phyloP scores from a whole-genome alignment of 257 asterid genomes.

The Solanum sejunctum region DNA sequence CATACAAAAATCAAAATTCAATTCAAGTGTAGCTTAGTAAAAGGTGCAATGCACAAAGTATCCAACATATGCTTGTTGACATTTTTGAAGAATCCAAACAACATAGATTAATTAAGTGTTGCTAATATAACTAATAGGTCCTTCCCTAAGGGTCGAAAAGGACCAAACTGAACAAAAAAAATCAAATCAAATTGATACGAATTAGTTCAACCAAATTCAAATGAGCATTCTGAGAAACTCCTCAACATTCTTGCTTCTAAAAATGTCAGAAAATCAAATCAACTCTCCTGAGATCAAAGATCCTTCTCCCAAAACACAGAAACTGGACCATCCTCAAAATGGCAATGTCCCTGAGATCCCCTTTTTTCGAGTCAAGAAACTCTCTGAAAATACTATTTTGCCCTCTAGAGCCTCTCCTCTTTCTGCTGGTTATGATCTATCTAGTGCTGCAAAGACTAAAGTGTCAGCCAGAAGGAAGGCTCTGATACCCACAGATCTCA shows the following conservation, averaged over 20 bases:
- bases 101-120: too few relatives aligned
- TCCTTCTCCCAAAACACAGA: neutral
- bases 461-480: conserved; percentile 84
- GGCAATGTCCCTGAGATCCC: neutral
- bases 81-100: too few relatives aligned
- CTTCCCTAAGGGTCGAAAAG: too few relatives aligned
- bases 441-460: conserved; percentile 48
- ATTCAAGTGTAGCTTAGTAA: too few relatives aligned
- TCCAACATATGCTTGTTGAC: too few relatives aligned
- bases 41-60: too few relatives aligned
- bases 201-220: too few relatives aligned
- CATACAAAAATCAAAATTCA: too few relatives aligned
- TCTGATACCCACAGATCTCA: conserved; percentile 66
- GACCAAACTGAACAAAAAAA: too few relatives aligned
- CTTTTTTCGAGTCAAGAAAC: conserved; percentile 23
- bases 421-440: conserved; percentile 36
- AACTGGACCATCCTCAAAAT: neutral
- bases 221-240: neutral
- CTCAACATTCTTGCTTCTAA: neutral
- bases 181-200: too few relatives aligned
- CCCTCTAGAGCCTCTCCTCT: conserved; percentile 16
- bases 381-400: conserved; percentile 27
- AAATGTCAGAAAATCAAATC: neutral
- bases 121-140: too few relatives aligned
- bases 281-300: neutral